Conservation (phyloP, 2,329 filamentous ascomycete species). For the Trichoderma semiorbis region DNA sequence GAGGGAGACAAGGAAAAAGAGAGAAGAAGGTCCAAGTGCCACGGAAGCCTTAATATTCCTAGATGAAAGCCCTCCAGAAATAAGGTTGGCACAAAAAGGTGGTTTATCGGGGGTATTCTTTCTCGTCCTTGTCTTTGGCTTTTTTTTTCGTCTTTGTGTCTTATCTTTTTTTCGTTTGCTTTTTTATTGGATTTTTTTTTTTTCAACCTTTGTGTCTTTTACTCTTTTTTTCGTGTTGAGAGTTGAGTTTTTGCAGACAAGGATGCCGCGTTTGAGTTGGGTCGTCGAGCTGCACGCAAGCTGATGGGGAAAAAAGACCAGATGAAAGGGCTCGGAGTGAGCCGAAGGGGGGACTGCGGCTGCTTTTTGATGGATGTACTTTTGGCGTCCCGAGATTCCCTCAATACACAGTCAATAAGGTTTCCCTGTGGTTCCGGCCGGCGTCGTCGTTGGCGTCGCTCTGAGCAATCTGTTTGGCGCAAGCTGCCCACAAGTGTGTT, state of each 20-base stretch:
- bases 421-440: slow-evolving; percentile 8
- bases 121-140: background rate
- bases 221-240: background rate
- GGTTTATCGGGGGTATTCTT: background rate
- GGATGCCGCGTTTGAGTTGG: background rate
- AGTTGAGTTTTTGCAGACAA: background rate
- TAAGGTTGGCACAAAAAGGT: background rate
- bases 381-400: background rate
- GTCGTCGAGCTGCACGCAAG: background rate
- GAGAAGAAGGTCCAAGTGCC: background rate
- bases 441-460: slow-evolving; percentile 14
- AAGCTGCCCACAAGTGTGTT: slow-evolving; percentile 1
- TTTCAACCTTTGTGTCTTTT: background rate
- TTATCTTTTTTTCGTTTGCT: background rate
- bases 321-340: background rate
- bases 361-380: background rate
- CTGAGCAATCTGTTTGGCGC: slow-evolving; percentile 9
- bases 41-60: background rate
- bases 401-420: slow-evolving; percentile 16
- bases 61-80: background rate
- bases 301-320: background rate
- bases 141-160: background rate
- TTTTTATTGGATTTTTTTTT: background rate
- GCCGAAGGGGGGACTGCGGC: background rate
- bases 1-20: background rate